Evolutionary conservation across 2,329 filamentous ascomycete genomes (phyloP).

Genomic region (Verticillium longisporum): DNA sequence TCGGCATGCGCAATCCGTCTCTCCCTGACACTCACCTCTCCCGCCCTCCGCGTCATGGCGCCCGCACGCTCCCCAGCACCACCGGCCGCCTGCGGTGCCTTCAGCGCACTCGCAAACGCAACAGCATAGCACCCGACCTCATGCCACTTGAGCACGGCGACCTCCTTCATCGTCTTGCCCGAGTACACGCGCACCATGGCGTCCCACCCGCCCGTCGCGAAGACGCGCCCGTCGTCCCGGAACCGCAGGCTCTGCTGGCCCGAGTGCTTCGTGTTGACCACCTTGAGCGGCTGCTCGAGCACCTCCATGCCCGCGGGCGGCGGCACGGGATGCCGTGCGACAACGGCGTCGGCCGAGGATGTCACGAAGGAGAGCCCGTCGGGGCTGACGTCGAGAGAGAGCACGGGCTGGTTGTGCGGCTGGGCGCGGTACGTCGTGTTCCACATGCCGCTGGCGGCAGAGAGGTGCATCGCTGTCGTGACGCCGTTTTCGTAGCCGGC

Average conservation of each 20-base stretch:
- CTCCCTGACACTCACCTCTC: constrained; percentile 48
- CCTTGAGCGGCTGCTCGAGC: constrained; percentile 46
- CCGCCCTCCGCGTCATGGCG: constrained; percentile 2
- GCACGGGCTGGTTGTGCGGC: constrained; percentile 70
- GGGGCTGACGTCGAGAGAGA: constrained; percentile 60
- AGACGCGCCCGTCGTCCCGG: constrained; percentile 72
- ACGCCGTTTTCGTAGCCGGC: constrained; percentile 84
- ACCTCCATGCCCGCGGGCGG: neutral
- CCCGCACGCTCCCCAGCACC: neutral
- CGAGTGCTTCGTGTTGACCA: constrained; percentile 73
- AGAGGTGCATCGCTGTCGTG: constrained; percentile 56
- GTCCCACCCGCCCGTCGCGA: constrained; percentile 94
- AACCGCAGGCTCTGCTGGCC: constrained; percentile 79
- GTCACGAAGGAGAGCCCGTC: constrained; percentile 60
- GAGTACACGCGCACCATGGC: constrained; percentile 75
- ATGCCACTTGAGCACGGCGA: constrained; percentile 94
- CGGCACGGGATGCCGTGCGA: constrained; percentile 68
- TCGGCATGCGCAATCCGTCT: constrained; percentile 58
- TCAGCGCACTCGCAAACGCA: constrained; percentile 51
- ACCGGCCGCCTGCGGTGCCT: neutral
- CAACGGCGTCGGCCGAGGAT: constrained; percentile 71
- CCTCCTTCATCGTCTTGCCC: constrained; percentile 70
- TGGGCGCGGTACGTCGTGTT: constrained; percentile 54
- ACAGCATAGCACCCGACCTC: constrained; percentile 78
- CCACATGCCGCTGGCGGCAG: constrained; percentile 31